These are phyloP conservation scores for Botrytis fabae DNA, from an alignment of 2,329 filamentous ascomycete genomes.

Conservation along the genomic window DNA sequence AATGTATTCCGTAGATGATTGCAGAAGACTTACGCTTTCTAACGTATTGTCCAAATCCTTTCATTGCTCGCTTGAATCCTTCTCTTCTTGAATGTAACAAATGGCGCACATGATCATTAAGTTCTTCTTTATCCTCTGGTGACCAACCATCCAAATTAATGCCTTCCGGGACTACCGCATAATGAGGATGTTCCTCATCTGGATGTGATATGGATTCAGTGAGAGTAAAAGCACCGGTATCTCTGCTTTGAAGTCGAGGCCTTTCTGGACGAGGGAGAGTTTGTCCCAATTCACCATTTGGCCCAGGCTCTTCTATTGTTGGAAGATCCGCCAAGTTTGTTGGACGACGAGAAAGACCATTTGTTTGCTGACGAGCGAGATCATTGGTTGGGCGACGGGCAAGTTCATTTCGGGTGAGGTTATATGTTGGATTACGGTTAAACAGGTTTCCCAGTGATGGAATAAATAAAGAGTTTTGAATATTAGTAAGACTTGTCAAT, in stretches of 20 bases:
- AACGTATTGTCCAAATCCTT: slow-evolving; percentile 79
- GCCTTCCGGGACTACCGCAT: slow-evolving; percentile 77
- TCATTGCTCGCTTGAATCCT: slow-evolving; percentile 76
- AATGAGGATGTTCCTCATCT: slow-evolving; percentile 61
- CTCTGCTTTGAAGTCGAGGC: slow-evolving; percentile 26
- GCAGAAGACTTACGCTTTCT: slow-evolving; percentile 57
- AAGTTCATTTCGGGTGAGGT: slow-evolving; percentile 50
- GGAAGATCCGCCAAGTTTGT: slow-evolving; percentile 19
- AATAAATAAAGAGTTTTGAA: slow-evolving; percentile 86
- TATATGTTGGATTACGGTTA: slow-evolving; percentile 78
- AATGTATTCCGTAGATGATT: slow-evolving; percentile 15
- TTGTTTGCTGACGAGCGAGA: slow-evolving; percentile 10
- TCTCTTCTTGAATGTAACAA: slow-evolving; percentile 81
- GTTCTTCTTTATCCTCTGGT: slow-evolving; percentile 68
- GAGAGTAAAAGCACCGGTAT: slow-evolving; percentile 35
- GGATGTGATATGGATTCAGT: slow-evolving; percentile 67
- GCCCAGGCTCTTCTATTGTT: slow-evolving; percentile 22
- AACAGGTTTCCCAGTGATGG: slow-evolving; percentile 75
- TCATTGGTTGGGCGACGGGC: slow-evolving; percentile 44
- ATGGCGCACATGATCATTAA: slow-evolving; percentile 83
- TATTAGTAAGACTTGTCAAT: slow-evolving; percentile 80
- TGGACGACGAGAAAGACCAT: slow-evolving; percentile 8
- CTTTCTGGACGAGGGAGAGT: not conserved
- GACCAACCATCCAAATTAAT: slow-evolving; percentile 72
- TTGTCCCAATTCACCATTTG: slow-evolving; percentile 21